These are phyloP conservation scores for Pythium aristosporum DNA, from an alignment of 352 stramenopile genomes.

Conservation along the genomic window DNA sequence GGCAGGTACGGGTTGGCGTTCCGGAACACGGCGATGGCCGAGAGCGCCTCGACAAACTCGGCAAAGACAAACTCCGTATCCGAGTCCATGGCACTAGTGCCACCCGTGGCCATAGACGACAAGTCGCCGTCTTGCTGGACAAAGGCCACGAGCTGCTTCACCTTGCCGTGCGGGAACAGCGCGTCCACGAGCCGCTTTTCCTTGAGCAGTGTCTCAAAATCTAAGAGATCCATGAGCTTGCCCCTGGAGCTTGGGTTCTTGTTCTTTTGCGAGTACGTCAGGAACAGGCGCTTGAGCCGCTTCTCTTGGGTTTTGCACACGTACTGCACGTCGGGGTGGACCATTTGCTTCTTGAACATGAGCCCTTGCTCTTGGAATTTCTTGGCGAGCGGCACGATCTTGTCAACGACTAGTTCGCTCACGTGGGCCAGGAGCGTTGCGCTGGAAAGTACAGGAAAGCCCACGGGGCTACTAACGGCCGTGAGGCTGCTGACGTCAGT, in stretches of 20 bases:
- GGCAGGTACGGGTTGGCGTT: slow-evolving; percentile 80
- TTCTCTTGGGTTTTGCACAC: slow-evolving; percentile 78
- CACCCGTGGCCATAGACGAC: slow-evolving; percentile 25
- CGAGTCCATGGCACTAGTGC: slow-evolving; percentile 37
- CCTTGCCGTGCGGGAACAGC: slow-evolving; percentile 65
- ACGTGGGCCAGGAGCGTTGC: slow-evolving; percentile 42
- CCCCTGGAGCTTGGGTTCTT: slow-evolving; percentile 67
- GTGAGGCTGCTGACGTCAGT: no score
- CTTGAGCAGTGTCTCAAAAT: slow-evolving; percentile 76
- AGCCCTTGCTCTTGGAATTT: slow-evolving; percentile 80
- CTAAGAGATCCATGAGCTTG: slow-evolving; percentile 68
- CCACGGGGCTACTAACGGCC: slow-evolving; percentile 12
- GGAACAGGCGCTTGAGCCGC: slow-evolving; percentile 75
- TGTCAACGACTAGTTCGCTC: slow-evolving; percentile 60
- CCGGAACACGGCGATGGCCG: slow-evolving; percentile 67
- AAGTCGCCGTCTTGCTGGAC: slow-evolving; percentile 77
- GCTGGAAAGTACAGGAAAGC: slow-evolving; percentile 1
- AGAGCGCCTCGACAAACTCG: slow-evolving; percentile 73
- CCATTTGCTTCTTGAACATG: slow-evolving; percentile 86
- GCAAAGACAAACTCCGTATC: slow-evolving; percentile 81
- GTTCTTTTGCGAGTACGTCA: slow-evolving; percentile 68
- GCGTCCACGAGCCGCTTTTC: slow-evolving; percentile 67
- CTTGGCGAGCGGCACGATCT: slow-evolving; percentile 65
- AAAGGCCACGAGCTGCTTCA: slow-evolving; percentile 78
- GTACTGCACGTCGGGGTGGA: slow-evolving; percentile 71